Evolutionary conservation across 148 eudicot species (phyloP).

Genomic region (Suaeda aralocaspica): DNA sequence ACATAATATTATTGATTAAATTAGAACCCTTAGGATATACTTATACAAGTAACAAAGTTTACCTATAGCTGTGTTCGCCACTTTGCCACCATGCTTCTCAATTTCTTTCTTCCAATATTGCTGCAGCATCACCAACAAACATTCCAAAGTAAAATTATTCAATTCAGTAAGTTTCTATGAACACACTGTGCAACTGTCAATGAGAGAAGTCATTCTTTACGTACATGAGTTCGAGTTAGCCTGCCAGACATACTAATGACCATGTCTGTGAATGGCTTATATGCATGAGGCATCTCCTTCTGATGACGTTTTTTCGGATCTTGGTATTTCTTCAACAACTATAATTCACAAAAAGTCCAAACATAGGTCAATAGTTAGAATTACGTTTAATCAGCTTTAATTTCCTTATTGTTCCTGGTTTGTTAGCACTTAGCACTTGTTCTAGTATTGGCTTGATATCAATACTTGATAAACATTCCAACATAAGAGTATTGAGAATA

Average conservation of each 20-base stretch:
- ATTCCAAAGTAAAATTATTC: not conserved
- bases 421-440: no score
- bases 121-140: conserved; percentile 24
- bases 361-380: no score
- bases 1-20: no score
- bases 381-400: not conserved
- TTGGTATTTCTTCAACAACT: conserved; percentile 57
- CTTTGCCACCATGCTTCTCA: conserved; percentile 73
- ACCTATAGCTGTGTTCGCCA: conserved; percentile 65
- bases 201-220: conserved; percentile 4
- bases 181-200: no score
- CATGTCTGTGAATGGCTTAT: conserved; percentile 68
- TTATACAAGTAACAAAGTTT: not conserved
- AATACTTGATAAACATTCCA: no score
- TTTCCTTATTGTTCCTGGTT: no score
- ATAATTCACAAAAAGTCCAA: not conserved
- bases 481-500: no score
- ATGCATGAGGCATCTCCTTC: conserved; percentile 36
- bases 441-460: no score
- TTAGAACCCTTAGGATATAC: not conserved
- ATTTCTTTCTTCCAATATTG: conserved; percentile 68
- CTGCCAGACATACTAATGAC: conserved; percentile 65
- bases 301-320: conserved; percentile 42
- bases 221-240: conserved; percentile 64
- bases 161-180: no score